These are phyloP conservation scores for Brassica balearica DNA, from an alignment of 441 rosid species.

Conservation along the genomic window DNA sequence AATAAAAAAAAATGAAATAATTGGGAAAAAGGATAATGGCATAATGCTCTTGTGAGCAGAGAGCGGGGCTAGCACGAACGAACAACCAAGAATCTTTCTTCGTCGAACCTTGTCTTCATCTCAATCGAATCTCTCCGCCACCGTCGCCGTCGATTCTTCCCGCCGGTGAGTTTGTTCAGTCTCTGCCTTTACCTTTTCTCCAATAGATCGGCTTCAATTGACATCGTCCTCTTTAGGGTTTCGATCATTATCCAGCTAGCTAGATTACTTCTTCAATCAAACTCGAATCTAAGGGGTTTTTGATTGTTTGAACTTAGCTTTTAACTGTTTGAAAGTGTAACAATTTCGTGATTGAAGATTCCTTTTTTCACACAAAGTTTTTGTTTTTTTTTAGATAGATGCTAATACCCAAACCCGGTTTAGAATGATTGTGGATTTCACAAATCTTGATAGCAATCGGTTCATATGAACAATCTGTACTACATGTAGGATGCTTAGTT, in stretches of 20 bases:
- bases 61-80: conserved; percentile 19
- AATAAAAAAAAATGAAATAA: background rate
- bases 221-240: conserved; percentile 36
- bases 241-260: conserved; percentile 25
- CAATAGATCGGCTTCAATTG: conserved; percentile 5
- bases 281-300: conserved; percentile 7
- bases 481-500: conserved; percentile 8
- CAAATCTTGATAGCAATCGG: background rate
- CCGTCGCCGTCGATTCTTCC: conserved; percentile 28
- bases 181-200: background rate
- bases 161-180: conserved; percentile 31
- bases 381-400: background rate
- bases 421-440: conserved; percentile 1
- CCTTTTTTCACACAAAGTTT: background rate
- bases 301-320: conserved; percentile 21
- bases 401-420: conserved; percentile 5
- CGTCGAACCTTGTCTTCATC: conserved; percentile 20
- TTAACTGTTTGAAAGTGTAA: conserved; percentile 2
- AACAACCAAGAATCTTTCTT: conserved; percentile 22
- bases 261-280: conserved; percentile 3
- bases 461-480: background rate
- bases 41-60: conserved; percentile 33
- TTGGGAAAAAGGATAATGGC: conserved; percentile 23
- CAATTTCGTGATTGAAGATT: background rate
- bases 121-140: conserved; percentile 32